phyloP scores from a whole-genome alignment of 106 monocot genomes.

The Apostasia ramifera region DNA sequence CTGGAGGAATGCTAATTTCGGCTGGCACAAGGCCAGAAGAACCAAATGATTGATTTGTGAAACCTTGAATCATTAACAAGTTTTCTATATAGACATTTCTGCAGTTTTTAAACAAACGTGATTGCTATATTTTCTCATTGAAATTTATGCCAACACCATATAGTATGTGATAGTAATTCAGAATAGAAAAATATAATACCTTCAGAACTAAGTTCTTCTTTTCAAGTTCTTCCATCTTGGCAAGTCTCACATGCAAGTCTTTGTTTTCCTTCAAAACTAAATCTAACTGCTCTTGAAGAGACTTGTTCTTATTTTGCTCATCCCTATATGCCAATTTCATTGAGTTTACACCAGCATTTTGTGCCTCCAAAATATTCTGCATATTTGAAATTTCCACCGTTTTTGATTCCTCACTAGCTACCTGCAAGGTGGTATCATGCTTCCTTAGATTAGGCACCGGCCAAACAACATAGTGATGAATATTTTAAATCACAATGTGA shows the following conservation, averaged over 20 bases:
- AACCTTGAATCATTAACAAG: no score
- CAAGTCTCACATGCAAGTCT: constrained; percentile 5
- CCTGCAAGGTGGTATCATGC: constrained; percentile 21
- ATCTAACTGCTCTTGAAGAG: constrained; percentile 28
- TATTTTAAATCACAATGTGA: no score
- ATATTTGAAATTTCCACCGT: constrained; percentile 51
- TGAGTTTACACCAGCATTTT: constrained; percentile 32
- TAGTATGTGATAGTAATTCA: no score
- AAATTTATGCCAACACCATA: no score
- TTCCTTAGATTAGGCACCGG: no score
- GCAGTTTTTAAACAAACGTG: no score
- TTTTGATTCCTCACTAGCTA: constrained; percentile 71
- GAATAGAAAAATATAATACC: constrained; percentile 10
- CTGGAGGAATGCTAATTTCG: no score
- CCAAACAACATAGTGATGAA: no score
- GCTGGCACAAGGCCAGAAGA: no score
- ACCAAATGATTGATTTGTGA: no score
- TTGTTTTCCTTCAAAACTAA: constrained; percentile 22
- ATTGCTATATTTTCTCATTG: no score
- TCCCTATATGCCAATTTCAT: constrained; percentile 26
- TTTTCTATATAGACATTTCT: no score
- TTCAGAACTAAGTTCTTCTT: constrained; percentile 38
- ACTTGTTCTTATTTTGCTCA: constrained; percentile 38
- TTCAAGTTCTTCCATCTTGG: constrained; percentile 25
- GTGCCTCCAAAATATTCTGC: constrained; percentile 40